These are phyloP conservation scores for Ascoidea asiatica DNA, from an alignment of 805 yeast species.

Conservation along the genomic window DNA sequence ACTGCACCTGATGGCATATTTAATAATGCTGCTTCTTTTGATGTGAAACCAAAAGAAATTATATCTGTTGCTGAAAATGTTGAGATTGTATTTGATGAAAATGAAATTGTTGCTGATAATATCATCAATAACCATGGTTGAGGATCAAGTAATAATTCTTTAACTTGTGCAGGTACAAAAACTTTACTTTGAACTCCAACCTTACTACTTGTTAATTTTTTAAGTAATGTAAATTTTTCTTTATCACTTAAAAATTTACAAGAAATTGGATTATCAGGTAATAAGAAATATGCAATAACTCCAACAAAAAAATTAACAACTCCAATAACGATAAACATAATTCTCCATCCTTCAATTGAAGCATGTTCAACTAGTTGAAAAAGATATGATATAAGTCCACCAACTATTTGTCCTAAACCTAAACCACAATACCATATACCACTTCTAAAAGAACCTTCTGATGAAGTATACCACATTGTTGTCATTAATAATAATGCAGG, in stretches of 20 bases:
- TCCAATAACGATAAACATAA: conserved; percentile 48
- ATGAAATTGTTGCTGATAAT: conserved; percentile 44
- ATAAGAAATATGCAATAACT: conserved; percentile 27
- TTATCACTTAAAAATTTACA: conserved; percentile 33
- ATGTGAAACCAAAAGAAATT: conserved; percentile 14
- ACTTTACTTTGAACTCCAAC: conserved; percentile 45
- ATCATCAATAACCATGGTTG: conserved; percentile 33
- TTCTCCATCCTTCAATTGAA: conserved; percentile 42
- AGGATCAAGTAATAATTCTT: conserved; percentile 34
- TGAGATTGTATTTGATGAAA: conserved; percentile 32
- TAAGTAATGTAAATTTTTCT: conserved; percentile 34
- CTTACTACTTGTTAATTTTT: conserved; percentile 37
- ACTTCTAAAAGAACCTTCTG: conserved; percentile 20
- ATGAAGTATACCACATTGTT: conserved; percentile 18
- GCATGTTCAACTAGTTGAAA: conserved; percentile 23
- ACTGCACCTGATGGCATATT: too few relatives aligned
- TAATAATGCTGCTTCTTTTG: not conserved
- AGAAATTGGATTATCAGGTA: conserved; percentile 42
- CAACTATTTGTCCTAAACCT: conserved; percentile 17
- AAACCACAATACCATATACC: conserved; percentile 22
- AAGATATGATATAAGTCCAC: conserved; percentile 17
- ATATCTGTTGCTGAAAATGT: conserved; percentile 27
- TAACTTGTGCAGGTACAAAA: conserved; percentile 41
- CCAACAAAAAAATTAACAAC: conserved; percentile 40
- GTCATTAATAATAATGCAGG: conserved; percentile 23